phyloP scores from a whole-genome alignment of 2,329 filamentous ascomycete species.

The Monosporascus ibericus region DNA sequence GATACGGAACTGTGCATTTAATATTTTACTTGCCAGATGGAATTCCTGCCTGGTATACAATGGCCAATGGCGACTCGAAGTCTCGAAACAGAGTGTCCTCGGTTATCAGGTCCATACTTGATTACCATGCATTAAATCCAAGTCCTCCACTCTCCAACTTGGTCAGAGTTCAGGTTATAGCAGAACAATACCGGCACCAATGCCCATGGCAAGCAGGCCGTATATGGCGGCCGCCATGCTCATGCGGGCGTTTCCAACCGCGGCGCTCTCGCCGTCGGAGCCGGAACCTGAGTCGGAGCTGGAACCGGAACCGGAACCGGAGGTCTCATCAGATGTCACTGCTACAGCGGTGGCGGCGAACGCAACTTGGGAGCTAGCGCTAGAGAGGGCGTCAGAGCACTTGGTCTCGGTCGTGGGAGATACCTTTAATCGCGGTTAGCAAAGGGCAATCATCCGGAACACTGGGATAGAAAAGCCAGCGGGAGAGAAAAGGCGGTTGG shows the following conservation, averaged over 20 bases:
- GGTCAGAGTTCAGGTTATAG: conserved; percentile 34
- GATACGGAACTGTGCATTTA: not conserved
- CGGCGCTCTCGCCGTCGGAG: conserved; percentile 26
- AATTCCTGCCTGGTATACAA: not conserved
- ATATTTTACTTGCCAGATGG: not conserved
- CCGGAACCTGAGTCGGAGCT: conserved; percentile 13
- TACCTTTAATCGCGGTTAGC: conserved; percentile 9
- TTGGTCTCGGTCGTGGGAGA: conserved; percentile 33
- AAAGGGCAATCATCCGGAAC: no score
- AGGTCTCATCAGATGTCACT: conserved; percentile 4
- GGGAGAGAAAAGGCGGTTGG: not conserved
- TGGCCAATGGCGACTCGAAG: not conserved
- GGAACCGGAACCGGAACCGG: conserved; percentile 12
- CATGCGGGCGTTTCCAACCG: conserved; percentile 31
- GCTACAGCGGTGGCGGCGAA: conserved; percentile 20
- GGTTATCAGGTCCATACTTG: not conserved
- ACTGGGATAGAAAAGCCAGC: no score
- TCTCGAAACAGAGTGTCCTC: not conserved
- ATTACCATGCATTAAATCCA: conserved; percentile 1
- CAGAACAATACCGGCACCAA: conserved; percentile 47
- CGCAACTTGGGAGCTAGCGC: conserved; percentile 35
- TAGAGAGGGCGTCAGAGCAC: conserved; percentile 43
- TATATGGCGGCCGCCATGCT: conserved; percentile 44
- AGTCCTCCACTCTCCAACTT: not conserved
- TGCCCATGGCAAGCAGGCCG: conserved; percentile 43